Base-by-base conservation (phyloP, 1,139 yeast species). In the Kodamaea anthophila region DNA sequence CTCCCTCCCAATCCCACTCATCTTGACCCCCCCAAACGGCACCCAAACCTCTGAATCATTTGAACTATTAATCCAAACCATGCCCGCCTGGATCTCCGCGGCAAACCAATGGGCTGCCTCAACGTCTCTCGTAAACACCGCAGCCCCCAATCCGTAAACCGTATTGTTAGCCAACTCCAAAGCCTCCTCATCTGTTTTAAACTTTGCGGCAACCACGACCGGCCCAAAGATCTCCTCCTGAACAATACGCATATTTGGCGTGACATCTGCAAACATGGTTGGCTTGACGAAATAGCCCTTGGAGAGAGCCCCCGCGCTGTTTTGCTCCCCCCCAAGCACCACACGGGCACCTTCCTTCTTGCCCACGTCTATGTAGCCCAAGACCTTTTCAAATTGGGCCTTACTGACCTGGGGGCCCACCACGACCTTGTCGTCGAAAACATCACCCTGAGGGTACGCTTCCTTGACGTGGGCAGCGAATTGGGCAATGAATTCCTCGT, bases 1-100 rank as follows among this genome's bases (percentile, higher is more conserved):
- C 60, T 86, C 96, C 53, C 94, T 74, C 34, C 95, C 95, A 40
- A 83, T 70, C 43, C 96, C 96, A 47, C 85, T 74, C 77, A 75
- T 68, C 64, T 86, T 86, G 24, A 65, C 70, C 32, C 73, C 73
- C 20, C 96, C 95, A 51, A 86, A 86, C 38, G 96, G 96, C 41
- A 83, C 67, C 43, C 75, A 77, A 36, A 65, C 57, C 47, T 80
- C 88, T 31, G 84, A 77, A 52, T 83, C 91, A 51, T 86, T 85
- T 32, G 88, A 77, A 8, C 88, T 76, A 42, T 57, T 62, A 49
- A 74, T 73, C 69, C 75, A 74, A 21, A 74, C 73, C 65, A 69
- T 72, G 32, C 80, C 80, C 16, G 74, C 60, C 41, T 65, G 61
- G 32, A 66, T 53, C 13, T 65, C 70, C 21, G 54, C 41, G 13